Evolutionary conservation across 345 rosid species (phyloP), one percentile per base, ranked within the genome.

Genomic region (Corchorus capsularis): DNA sequence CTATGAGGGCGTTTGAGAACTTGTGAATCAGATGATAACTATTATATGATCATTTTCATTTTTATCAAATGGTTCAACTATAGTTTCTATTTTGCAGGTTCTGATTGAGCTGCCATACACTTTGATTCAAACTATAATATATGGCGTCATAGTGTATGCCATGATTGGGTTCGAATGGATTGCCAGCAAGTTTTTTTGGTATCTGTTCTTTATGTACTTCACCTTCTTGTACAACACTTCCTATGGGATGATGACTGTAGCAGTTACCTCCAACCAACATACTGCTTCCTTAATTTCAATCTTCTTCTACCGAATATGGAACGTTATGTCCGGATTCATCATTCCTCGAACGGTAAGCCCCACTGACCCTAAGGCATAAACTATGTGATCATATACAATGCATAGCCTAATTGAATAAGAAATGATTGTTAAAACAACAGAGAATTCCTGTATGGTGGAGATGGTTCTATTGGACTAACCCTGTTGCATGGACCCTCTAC

Each of bases 361-460:
- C 3, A n/a, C 8, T 2, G 0, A 49, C 11, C n/a, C 0, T 72
- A 19, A 17, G 43, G 22, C 7, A 55, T 8, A 9, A 10, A 0
- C 20, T 60, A 27, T 27, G 27, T 15, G 16, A 10, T 54, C 6
- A 6, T 39, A 39, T 3, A 4, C 5, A 16, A 52, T 6, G n/a
- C 3, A 52, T 14, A 52, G 55, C 35, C 73, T 61, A 45, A 47
- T 64, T 52, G 16, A 6, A 72, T 50, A 52, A 71, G 59, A n/a
- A 3, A 4, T 14, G 1, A 4, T 52, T 14, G 16, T 68, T 27
- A 32, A 16, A 73, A 20, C 70, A 39, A 71, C 88, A 90, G 92
- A 87, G 90, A 78, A 75, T 87, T 45, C 94, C 92, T 8, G 35
- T 83, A 15, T 88, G 94, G 94, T 90, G 92, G 92, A 88, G 89